Percentiles rank a stretch among this genome's conserved stretches.
Evolutionary conservation across 768 basidiomycete genomes (phyloP).

Genomic region (Lentinula edodes): DNA sequence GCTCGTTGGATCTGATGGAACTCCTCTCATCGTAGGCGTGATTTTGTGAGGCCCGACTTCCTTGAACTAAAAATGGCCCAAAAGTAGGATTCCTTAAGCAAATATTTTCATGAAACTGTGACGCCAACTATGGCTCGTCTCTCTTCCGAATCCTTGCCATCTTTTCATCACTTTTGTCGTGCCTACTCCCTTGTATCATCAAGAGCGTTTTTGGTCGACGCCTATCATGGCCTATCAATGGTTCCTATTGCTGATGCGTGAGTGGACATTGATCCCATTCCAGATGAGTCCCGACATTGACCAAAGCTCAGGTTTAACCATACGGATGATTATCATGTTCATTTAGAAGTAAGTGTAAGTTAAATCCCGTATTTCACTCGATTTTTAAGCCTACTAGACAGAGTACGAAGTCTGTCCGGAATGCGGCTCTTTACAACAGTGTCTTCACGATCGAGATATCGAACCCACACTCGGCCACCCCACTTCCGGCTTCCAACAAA

Average conservation of each 20-base stretch:
- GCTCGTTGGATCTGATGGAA: background rate
- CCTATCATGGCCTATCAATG: constrained; percentile 75
- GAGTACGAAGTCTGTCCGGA: constrained; percentile 69
- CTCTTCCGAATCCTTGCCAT: background rate
- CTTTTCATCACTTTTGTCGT: constrained; percentile 30
- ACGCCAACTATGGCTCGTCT: background rate
- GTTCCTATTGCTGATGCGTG: constrained; percentile 83
- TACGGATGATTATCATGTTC: constrained; percentile 58
- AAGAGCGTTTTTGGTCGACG: constrained; percentile 79
- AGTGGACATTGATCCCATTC: constrained; percentile 17
- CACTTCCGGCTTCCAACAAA: background rate
- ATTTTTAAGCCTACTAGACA: constrained; percentile 35
- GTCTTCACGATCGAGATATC: constrained; percentile 51
- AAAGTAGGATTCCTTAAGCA: background rate
- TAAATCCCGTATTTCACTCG: background rate
- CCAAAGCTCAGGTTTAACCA: constrained; percentile 64
- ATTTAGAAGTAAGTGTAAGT: constrained; percentile 51
- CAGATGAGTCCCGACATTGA: background rate
- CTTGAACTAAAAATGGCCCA: background rate
- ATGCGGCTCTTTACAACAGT: constrained; percentile 67
- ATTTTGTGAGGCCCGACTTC: background rate
- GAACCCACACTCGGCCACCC: constrained; percentile 8
- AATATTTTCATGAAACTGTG: background rate
- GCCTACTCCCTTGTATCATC: constrained; percentile 69
- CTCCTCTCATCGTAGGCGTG: background rate